Conservation (phyloP, 371 early-diverging fungal genomes). For the Mucor racemosus region DNA sequence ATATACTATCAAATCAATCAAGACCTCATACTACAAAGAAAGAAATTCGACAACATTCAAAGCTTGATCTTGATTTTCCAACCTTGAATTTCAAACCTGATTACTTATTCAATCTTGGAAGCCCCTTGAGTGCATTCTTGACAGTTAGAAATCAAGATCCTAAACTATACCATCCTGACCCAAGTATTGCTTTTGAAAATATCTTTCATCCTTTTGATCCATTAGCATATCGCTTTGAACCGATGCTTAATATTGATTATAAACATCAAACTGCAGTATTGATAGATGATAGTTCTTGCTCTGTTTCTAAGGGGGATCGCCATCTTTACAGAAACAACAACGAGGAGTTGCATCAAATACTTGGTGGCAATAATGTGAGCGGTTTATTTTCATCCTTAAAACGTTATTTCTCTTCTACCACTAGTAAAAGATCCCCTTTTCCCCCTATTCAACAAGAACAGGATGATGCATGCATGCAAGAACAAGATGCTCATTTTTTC, state of each 20-base stretch:
- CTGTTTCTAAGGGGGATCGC: background rate
- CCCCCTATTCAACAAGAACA: slow-evolving; percentile 13
- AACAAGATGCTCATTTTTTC: slow-evolving; percentile 19
- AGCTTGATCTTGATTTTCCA: slow-evolving; percentile 53
- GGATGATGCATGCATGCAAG: slow-evolving; percentile 19
- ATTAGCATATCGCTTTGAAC: slow-evolving; percentile 57
- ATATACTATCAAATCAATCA: slow-evolving; percentile 60
- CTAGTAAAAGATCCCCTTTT: slow-evolving; percentile 4
- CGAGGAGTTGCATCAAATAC: background rate
- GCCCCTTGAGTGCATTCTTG: slow-evolving; percentile 66
- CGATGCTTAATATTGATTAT: slow-evolving; percentile 37
- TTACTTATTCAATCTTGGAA: slow-evolving; percentile 64
- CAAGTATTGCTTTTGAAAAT: slow-evolving; percentile 61
- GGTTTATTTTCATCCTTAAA: slow-evolving; percentile 10
- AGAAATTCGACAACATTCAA: slow-evolving; percentile 11
- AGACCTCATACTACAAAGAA: slow-evolving; percentile 23
- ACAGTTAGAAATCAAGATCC: slow-evolving; percentile 65
- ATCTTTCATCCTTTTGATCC: slow-evolving; percentile 74
- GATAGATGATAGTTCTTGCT: slow-evolving; percentile 24
- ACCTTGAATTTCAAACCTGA: slow-evolving; percentile 58
- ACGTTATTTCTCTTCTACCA: slow-evolving; percentile 13
- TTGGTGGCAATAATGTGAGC: background rate
- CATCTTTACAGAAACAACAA: background rate
- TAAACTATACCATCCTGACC: slow-evolving; percentile 52
- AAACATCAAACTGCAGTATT: slow-evolving; percentile 48